phyloP scores from a whole-genome alignment of 495 filamentous ascomycete genomes.

The Lasiosphaeria miniovina region DNA sequence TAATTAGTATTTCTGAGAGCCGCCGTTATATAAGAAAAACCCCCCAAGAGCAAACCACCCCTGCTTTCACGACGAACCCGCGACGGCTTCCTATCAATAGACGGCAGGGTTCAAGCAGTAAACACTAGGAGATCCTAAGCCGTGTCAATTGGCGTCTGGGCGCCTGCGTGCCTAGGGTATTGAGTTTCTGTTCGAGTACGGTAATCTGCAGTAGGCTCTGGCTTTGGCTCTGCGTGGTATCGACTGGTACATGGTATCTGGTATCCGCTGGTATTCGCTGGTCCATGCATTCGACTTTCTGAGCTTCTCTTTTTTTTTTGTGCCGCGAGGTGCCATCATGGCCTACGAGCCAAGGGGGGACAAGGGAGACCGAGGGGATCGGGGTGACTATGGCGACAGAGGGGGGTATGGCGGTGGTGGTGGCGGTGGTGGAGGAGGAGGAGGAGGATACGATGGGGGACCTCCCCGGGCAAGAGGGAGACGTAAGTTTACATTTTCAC shows the following conservation, averaged over 20 bases:
- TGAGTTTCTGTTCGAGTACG: too few relatives aligned
- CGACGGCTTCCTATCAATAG: not conserved
- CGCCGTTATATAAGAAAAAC: not conserved
- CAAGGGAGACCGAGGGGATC: constrained; percentile 7
- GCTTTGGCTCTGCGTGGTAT: too few relatives aligned
- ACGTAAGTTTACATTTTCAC: constrained; percentile 17
- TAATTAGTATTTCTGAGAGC: not conserved
- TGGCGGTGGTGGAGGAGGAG: constrained; percentile 13
- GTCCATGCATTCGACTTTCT: too few relatives aligned
- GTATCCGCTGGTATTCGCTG: too few relatives aligned
- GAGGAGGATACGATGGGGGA: constrained; percentile 20
- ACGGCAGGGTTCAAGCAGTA: too few relatives aligned
- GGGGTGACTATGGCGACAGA: constrained; percentile 36
- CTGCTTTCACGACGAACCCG: not conserved
- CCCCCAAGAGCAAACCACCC: too few relatives aligned
- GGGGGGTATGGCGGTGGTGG: constrained; percentile 6
- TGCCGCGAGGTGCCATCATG: constrained; percentile 25
- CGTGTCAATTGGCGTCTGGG: too few relatives aligned
- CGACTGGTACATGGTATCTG: too few relatives aligned
- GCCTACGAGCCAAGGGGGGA: constrained; percentile 44
- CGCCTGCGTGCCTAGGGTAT: too few relatives aligned
- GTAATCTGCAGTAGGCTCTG: too few relatives aligned
- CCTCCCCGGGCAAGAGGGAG: constrained; percentile 26
- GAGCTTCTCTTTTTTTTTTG: too few relatives aligned
- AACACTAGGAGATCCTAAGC: too few relatives aligned